These are phyloP conservation scores for Aeminium ludgeri DNA, from an alignment of 495 filamentous ascomycete species.

Conservation along the genomic window DNA sequence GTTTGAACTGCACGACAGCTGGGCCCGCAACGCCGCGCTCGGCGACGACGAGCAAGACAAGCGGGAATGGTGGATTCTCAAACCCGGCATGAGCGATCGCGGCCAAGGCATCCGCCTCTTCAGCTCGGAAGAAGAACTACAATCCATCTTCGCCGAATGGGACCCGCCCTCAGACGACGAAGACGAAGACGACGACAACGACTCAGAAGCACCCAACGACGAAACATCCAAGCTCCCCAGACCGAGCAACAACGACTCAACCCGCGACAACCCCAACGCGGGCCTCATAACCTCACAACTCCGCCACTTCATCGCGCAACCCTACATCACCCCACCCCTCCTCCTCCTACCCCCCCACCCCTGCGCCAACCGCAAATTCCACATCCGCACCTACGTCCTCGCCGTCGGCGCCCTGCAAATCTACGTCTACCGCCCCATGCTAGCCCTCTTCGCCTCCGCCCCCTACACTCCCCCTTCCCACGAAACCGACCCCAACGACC, in stretches of 20 bases:
- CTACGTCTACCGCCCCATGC: slow-evolving; percentile 78
- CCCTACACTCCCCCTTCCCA: slow-evolving; percentile 37
- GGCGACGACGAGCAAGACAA: slow-evolving; percentile 32
- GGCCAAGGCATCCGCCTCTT: slow-evolving; percentile 88
- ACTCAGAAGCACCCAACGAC: slow-evolving; percentile 23
- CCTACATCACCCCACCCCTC: slow-evolving; percentile 85
- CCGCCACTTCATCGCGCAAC: slow-evolving; percentile 86
- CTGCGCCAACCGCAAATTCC: slow-evolving; percentile 64
- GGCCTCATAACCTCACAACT: slow-evolving; percentile 74
- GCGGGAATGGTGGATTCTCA: slow-evolving; percentile 92
- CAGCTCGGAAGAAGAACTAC: slow-evolving; percentile 60
- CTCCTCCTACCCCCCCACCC: slow-evolving; percentile 38
- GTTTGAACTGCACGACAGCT: slow-evolving; percentile 64
- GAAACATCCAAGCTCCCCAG: background rate
- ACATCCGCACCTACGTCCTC: slow-evolving; percentile 81
- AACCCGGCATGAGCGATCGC: slow-evolving; percentile 91
- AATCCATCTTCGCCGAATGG: slow-evolving; percentile 77
- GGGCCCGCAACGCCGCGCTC: slow-evolving; percentile 42
- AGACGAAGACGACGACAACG: slow-evolving; percentile 40
- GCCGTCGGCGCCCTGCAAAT: slow-evolving; percentile 59
- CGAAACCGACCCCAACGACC: slow-evolving; percentile 14
- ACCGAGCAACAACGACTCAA: too few species aligned
- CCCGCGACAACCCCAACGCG: slow-evolving; percentile 17
- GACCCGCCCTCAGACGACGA: slow-evolving; percentile 37
- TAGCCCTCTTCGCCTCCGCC: slow-evolving; percentile 72